Evolutionary conservation across 2,329 filamentous ascomycete genomes (phyloP).

Genomic region (Myriosclerotinia duriaeana): DNA sequence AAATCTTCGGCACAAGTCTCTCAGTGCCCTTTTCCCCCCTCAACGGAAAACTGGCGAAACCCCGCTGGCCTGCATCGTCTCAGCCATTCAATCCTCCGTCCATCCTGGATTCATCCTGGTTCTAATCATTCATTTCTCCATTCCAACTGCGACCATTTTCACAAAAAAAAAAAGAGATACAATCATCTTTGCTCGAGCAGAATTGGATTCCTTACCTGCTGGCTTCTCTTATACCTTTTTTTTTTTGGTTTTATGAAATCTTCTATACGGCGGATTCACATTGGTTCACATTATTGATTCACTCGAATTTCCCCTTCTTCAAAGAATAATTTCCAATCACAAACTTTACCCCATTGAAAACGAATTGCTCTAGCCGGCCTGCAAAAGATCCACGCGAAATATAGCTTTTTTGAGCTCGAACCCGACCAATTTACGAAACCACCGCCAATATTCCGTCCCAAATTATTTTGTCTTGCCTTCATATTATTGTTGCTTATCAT

Average conservation of each 20-base stretch:
- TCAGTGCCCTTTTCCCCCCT: neutral
- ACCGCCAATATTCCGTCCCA: conserved; percentile 28
- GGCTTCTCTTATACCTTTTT: neutral
- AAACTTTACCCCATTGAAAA: neutral
- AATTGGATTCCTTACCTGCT: neutral
- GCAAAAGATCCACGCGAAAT: conserved; percentile 34
- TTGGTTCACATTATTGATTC: conserved; percentile 3
- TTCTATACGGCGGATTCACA: neutral
- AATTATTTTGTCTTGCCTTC: conserved; percentile 37
- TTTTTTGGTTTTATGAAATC: conserved; percentile 13
- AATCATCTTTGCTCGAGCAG: neutral
- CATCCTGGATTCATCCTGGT: conserved; percentile 23
- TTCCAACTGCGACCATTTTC: conserved; percentile 24
- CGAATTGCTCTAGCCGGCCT: conserved; percentile 17
- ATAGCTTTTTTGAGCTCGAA: conserved; percentile 29
- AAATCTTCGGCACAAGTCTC: neutral
- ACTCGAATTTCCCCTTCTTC: neutral
- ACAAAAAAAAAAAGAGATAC: conserved; percentile 1
- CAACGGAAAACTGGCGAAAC: conserved; percentile 24
- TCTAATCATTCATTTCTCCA: conserved; percentile 24
- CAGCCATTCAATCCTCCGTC: conserved; percentile 23
- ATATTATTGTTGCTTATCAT: conserved; percentile 39
- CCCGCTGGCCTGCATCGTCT: conserved; percentile 23
- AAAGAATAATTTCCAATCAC: neutral
- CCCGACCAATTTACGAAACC: conserved; percentile 26